A percentile compares a stretch with the other conserved stretches of the same genome.
These are phyloP conservation scores for Mortierella sp. DNA, from an alignment of 371 early-diverging fungal genomes.

Conservation along the genomic window DNA sequence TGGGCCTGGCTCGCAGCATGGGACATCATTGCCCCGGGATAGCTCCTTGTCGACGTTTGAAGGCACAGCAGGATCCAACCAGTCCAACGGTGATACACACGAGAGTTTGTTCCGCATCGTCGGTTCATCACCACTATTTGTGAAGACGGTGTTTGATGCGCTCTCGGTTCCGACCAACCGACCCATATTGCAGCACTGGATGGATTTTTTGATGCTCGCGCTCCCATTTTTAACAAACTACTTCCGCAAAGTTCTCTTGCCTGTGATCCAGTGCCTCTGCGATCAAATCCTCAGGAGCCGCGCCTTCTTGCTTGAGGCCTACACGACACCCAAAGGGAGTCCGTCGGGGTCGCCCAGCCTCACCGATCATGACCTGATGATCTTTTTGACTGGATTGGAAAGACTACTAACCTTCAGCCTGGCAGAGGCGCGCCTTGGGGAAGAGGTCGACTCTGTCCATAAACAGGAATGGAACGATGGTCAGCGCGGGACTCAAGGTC, in stretches of 20 bases:
- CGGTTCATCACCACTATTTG: conserved; percentile 64
- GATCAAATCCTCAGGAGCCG: conserved; percentile 67
- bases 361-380: conserved; percentile 64
- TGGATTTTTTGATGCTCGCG: conserved; percentile 76
- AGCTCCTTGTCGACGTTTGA: conserved; percentile 38
- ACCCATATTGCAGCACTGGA: conserved; percentile 78
- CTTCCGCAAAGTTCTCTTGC: conserved; percentile 70
- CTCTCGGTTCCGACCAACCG: conserved; percentile 69
- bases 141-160: conserved; percentile 73
- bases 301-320: conserved; percentile 43
- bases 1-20: conserved; percentile 10
- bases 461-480: conserved; percentile 52
- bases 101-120: conserved; percentile 48
- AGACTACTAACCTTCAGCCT: conserved; percentile 72
- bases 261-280: conserved; percentile 73
- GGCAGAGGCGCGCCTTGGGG: conserved; percentile 58
- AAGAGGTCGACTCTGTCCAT: conserved; percentile 37
- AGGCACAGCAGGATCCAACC: conserved; percentile 13
- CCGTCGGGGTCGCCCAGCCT: conserved; percentile 17
- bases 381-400: conserved; percentile 73
- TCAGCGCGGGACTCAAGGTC: conserved; percentile 40
- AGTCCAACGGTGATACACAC: conserved; percentile 11
- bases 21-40: conserved; percentile 22
- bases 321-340: conserved; percentile 11
- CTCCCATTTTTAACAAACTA: conserved; percentile 71